These are phyloP conservation scores for Eucalyptus dawsonii DNA, from an alignment of 345 rosid species.

Conservation along the genomic window DNA sequence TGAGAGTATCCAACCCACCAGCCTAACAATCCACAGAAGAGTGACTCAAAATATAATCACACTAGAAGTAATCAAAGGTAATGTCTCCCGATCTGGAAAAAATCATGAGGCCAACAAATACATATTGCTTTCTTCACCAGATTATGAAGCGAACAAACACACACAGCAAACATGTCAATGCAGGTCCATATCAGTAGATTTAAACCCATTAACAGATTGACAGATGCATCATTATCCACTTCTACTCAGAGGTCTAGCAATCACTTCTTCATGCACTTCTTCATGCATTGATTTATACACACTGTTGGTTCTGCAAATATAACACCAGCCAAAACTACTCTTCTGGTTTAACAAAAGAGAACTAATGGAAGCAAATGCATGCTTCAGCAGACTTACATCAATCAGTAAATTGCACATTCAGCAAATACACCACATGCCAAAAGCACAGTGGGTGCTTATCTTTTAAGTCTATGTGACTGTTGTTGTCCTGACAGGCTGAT, in stretches of 20 bases:
- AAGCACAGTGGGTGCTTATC: neutral
- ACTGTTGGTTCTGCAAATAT: neutral
- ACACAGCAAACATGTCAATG: neutral
- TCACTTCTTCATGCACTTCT: neutral
- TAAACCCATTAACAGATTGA: neutral
- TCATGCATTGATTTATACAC: neutral
- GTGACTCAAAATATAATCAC: neutral
- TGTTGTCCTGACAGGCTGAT: neutral
- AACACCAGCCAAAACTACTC: neutral
- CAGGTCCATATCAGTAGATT: neutral
- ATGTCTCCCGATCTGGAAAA: neutral
- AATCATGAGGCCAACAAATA: neutral
- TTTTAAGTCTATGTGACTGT: neutral
- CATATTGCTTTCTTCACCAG: neutral
- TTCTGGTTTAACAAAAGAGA: neutral
- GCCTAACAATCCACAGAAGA: conserved; percentile 32
- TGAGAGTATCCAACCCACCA: conserved; percentile 92
- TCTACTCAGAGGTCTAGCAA: neutral
- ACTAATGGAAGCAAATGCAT: neutral
- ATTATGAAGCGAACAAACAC: neutral
- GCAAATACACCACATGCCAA: neutral
- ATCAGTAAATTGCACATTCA: neutral
- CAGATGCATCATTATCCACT: neutral
- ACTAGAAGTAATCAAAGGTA: neutral
- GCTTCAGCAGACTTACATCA: neutral